These are phyloP conservation scores for Mycena venus DNA, from an alignment of 768 basidiomycete species.

Conservation along the genomic window DNA sequence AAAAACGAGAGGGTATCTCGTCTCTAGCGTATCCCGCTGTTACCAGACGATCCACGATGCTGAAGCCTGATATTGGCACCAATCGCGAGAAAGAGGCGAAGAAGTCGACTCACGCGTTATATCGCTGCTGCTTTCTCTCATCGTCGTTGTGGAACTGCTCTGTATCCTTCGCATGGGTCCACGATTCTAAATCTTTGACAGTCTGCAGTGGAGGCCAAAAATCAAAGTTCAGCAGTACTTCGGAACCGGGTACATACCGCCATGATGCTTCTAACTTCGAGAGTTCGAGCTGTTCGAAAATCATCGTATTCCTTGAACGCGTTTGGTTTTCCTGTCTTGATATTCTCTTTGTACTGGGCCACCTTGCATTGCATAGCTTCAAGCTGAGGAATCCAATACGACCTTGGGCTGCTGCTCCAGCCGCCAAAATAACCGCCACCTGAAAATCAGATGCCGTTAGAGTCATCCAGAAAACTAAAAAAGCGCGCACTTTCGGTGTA, in stretches of 20 bases:
- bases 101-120: background rate
- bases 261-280: background rate
- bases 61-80: background rate
- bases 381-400: conserved; percentile 1
- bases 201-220: background rate
- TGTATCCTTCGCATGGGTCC: background rate
- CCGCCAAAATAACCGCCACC: background rate
- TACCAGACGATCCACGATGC: conserved; percentile 2
- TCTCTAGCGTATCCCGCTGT: background rate
- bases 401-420: background rate
- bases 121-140: background rate
- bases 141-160: background rate
- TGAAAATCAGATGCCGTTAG: background rate
- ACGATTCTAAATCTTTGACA: background rate
- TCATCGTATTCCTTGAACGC: background rate
- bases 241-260: background rate
- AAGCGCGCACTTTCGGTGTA: background rate
- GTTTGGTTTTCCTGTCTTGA: background rate
- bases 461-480: background rate
- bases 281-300: background rate
- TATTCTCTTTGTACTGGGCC: background rate
- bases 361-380: background rate
- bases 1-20: background rate
- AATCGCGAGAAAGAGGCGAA: too few relatives aligned
- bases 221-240: background rate